Evolutionary conservation across 176 grass and related monocot genomes (phyloP).

Genomic region (Olyra latifolia): DNA sequence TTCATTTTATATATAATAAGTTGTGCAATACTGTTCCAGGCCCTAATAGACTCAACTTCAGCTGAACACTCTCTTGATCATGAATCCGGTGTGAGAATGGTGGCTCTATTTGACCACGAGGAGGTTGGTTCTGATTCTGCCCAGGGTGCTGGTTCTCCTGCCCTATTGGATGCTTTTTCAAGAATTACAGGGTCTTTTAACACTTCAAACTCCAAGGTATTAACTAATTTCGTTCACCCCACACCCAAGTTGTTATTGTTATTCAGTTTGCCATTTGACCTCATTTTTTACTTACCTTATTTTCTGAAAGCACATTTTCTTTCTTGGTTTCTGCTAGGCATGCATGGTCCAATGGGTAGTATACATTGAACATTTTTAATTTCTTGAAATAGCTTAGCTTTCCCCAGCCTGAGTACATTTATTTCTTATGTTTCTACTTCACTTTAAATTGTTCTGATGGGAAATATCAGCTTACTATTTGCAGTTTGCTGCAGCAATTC

Average conservation of each 20-base stretch:
- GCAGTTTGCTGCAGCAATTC: constrained; percentile 12
- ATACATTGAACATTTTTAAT: background rate
- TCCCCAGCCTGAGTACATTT: background rate
- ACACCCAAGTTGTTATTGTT: constrained; percentile 1
- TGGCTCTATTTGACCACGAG: constrained; percentile 96
- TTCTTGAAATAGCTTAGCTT: background rate
- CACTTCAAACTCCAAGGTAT: constrained; percentile 65
- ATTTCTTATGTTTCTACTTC: background rate
- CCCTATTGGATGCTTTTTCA: constrained; percentile 90
- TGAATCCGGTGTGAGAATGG: constrained; percentile 92
- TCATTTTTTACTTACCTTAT: constrained; percentile 10
- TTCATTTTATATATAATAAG: constrained; percentile 18
- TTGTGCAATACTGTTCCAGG: constrained; percentile 53
- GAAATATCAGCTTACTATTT: background rate
- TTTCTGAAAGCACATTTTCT: background rate
- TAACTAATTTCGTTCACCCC: constrained; percentile 13
- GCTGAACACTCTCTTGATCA: constrained; percentile 52
- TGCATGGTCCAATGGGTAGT: background rate
- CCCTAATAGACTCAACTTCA: constrained; percentile 80
- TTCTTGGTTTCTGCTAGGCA: background rate
- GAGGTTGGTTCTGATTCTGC: constrained; percentile 96
- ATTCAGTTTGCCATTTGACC: background rate
- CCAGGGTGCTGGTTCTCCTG: constrained; percentile 96
- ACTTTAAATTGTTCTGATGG: background rate
- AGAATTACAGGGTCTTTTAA: constrained; percentile 85